Percentiles rank a stretch among this genome's conserved stretches.
Evolutionary conservation across 2,329 filamentous ascomycete genomes (phyloP).

Genomic region (Passalora sequoiae): DNA sequence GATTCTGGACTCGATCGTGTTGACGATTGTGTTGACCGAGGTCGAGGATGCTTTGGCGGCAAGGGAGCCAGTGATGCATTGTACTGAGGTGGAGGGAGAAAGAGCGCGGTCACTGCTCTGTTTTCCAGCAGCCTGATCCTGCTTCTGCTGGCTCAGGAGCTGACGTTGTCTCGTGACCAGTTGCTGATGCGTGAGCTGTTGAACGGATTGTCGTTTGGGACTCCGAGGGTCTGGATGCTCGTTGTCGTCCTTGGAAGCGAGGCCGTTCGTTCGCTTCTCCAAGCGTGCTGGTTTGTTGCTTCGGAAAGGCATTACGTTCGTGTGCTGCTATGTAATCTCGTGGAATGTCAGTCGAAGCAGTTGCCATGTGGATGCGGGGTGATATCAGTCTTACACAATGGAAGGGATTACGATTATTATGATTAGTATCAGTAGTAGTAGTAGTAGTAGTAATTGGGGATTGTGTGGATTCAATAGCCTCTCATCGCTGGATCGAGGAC

Average conservation of each 20-base stretch:
- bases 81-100: constrained; percentile 10
- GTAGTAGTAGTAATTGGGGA: too few species aligned
- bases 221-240: constrained; percentile 1
- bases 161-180: constrained; percentile 8
- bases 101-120: constrained; percentile 2
- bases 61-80: constrained; percentile 9
- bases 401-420: background rate
- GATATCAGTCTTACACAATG: background rate
- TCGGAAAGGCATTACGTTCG: constrained; percentile 6
- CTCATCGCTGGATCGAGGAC: too few species aligned
- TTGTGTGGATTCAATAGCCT: too few species aligned
- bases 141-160: constrained; percentile 9
- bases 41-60: constrained; percentile 7
- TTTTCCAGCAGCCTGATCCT: constrained; percentile 9
- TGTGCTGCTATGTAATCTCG: background rate
- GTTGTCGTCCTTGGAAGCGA: background rate
- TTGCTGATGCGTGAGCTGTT: constrained; percentile 5
- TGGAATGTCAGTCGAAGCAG: background rate
- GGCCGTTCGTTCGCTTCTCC: constrained; percentile 5
- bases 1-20: constrained; percentile 12
- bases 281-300: constrained; percentile 9
- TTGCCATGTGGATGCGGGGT: too few species aligned
- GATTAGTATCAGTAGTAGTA: too few species aligned
- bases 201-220: constrained; percentile 7
- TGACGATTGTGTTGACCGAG: constrained; percentile 15